Conservation (phyloP, 345 rosid genomes). For the Cardamine resedifolia region DNA sequence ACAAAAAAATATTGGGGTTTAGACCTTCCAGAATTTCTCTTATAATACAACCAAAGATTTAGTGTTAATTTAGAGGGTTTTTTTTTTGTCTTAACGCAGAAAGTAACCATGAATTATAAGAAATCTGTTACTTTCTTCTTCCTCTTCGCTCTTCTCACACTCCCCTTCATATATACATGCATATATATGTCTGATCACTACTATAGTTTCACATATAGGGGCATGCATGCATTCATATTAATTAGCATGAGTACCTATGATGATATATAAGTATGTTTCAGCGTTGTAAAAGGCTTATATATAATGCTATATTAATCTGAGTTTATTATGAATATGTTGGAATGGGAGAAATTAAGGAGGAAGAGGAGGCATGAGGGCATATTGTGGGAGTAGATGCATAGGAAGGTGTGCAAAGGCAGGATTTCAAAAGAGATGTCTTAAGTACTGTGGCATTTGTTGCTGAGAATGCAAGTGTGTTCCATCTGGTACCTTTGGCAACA, state of each 20-base stretch:
- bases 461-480: slow-evolving; percentile 66
- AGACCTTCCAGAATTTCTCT: background rate
- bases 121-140: slow-evolving; percentile 5
- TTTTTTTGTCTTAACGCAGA: background rate
- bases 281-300: background rate
- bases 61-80: background rate
- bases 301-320: background rate
- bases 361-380: slow-evolving; percentile 13
- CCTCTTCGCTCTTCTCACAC: slow-evolving; percentile 5
- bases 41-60: background rate
- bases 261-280: slow-evolving; percentile 1
- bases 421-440: slow-evolving; percentile 52
- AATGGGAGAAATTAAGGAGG: slow-evolving; percentile 4
- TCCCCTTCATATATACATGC: background rate
- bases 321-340: background rate
- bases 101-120: background rate
- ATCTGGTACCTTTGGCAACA: slow-evolving; percentile 73
- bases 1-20: background rate
- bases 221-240: background rate
- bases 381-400: slow-evolving; percentile 48
- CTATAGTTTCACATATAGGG: background rate
- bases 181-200: background rate
- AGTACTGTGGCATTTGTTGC: slow-evolving; percentile 76
- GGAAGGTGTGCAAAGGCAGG: slow-evolving; percentile 65
- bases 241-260: background rate